A percentile compares a stretch with the other conserved stretches of the same genome.
These are phyloP conservation scores for Xanthoconium purpureum DNA, from an alignment of 768 basidiomycete species.

Conservation along the genomic window DNA sequence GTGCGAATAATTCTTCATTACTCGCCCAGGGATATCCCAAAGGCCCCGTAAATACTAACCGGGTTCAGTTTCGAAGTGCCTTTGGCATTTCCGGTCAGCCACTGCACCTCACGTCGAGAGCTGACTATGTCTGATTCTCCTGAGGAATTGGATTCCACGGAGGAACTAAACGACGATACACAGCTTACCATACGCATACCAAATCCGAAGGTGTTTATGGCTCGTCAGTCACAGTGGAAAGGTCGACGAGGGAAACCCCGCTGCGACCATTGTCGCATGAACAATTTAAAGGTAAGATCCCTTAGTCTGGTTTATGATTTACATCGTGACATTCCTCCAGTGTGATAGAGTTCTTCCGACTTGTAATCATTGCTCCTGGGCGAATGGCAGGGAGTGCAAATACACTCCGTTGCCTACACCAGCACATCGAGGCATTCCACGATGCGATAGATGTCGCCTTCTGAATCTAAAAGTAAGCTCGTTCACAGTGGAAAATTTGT, in stretches of 20 bases:
- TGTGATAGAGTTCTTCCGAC: constrained; percentile 69
- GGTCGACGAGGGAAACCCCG: constrained; percentile 72
- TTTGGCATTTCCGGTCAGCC: constrained; percentile 17
- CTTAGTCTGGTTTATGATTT: background rate
- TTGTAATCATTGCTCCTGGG: constrained; percentile 71
- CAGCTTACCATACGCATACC: constrained; percentile 65
- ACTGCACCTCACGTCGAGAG: constrained; percentile 9
- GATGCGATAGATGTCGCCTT: constrained; percentile 67
- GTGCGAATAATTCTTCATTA: constrained; percentile 7
- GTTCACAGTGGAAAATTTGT: background rate
- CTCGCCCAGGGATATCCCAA: constrained; percentile 6
- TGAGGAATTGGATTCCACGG: constrained; percentile 38
- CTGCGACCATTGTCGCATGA: constrained; percentile 69
- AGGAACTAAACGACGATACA: constrained; percentile 45
- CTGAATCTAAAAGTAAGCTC: constrained; percentile 61
- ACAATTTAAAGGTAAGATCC: constrained; percentile 64
- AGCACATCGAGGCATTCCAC: constrained; percentile 70
- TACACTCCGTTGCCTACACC: constrained; percentile 75
- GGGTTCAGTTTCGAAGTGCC: constrained; percentile 1
- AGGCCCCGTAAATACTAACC: constrained; percentile 4
- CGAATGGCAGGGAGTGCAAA: constrained; percentile 59
- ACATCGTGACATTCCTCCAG: constrained; percentile 34
- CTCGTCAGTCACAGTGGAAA: constrained; percentile 71
- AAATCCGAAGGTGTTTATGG: constrained; percentile 64
- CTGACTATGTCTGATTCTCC: constrained; percentile 35